Evolutionary conservation across 345 rosid species (phyloP), one percentile per base, ranked within the genome.

Genomic region (Citrus maxima): DNA sequence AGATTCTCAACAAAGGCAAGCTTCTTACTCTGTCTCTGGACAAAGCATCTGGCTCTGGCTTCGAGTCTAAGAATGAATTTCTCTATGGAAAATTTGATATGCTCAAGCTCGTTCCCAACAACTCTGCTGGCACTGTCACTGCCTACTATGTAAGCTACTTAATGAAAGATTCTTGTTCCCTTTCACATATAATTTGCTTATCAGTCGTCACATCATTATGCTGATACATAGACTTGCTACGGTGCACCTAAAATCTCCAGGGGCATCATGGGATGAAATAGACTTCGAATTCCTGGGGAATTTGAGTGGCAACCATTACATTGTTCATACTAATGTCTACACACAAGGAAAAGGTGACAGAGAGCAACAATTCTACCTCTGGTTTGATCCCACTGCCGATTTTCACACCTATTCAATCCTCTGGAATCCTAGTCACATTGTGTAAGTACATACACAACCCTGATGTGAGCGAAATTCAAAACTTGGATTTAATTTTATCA

Each of bases 271-370:
- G 89, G 95, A 92, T 72, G 97, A 92, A 71, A 89, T 93, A 19
- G 95, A 90, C 77, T 88, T 93, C 35, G 98, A 92, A 76, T 93
- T 93, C 88, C 74, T 90, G 73, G 96, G 98, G 34, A 93, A 93
- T 76, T 61, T 87, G 67, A 91, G 86, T 24, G 95, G 94, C 40
- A 82, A 89, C 2, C 97, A 95, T 56, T 91, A 89, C 40, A 81
- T 78, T 34, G 82, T 91, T 66, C 97, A 93, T 76, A 93, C 94
- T 0, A 91, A 93, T 72, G 87, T 93, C 55, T 91, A 75, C 61
- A 87, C 84, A 69, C 89, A 90, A 77, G 95, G 95, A 4, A 89
- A 89, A 79, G 97, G 95, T 75, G 82, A 86, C 73, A 86, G 89
- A 76, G 93, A 93, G 82, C 93, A 93, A 64, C 97, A 93, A 32